phyloP scores from a whole-genome alignment of 805 yeast species.

The Lachancea cidri region DNA sequence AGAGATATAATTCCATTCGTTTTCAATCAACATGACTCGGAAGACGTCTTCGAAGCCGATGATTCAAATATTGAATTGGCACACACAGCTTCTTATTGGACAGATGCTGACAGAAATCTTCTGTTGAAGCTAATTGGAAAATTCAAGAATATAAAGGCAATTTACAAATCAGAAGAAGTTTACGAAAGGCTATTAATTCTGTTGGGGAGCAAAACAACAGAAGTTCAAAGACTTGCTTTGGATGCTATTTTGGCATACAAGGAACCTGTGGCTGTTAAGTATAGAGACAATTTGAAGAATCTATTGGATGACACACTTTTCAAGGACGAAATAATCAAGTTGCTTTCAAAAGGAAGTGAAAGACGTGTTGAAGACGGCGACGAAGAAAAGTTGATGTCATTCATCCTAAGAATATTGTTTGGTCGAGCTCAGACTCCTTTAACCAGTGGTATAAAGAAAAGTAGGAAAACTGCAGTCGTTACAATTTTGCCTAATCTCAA shows the following conservation, averaged over 20 bases:
- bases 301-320: conserved; percentile 77
- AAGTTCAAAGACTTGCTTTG: conserved; percentile 68
- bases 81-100: conserved; percentile 34
- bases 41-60: conserved; percentile 8
- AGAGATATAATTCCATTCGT: conserved; percentile 54
- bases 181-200: conserved; percentile 47
- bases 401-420: conserved; percentile 70
- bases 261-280: conserved; percentile 53
- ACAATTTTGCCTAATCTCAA: conserved; percentile 55
- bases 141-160: conserved; percentile 58
- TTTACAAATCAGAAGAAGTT: conserved; percentile 49
- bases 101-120: conserved; percentile 48
- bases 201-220: conserved; percentile 55
- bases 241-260: conserved; percentile 64
- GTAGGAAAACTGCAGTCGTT: conserved; percentile 67
- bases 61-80: not conserved
- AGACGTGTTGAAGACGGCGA: conserved; percentile 58
- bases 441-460: conserved; percentile 63
- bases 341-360: conserved; percentile 48
- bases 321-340: conserved; percentile 73
- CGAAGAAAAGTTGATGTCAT: conserved; percentile 54
- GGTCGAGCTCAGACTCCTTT: conserved; percentile 77
- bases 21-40: conserved; percentile 30
- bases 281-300: conserved; percentile 65
- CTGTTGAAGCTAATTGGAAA: conserved; percentile 58